phyloP scores from a whole-genome alignment of 192 early-diverging fungal species.

The Coemansia sp. region DNA sequence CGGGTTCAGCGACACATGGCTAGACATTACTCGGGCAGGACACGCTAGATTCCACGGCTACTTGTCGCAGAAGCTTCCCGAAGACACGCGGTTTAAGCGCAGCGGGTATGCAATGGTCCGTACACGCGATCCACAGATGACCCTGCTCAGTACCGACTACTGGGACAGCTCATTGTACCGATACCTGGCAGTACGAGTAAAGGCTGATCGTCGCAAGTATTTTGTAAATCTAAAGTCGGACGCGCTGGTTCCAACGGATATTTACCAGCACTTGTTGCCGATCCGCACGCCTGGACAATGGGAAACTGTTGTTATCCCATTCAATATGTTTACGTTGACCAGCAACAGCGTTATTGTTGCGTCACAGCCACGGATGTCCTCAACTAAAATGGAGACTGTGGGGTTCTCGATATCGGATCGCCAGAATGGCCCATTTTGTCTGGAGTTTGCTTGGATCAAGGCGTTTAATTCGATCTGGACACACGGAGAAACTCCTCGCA shows the following conservation, averaged over 20 bases:
- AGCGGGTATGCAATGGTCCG: conserved; percentile 92
- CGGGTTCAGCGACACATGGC: conserved; percentile 71
- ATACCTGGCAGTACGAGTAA: conserved; percentile 77
- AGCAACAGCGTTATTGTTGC: conserved; percentile 83
- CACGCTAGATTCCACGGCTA: conserved; percentile 76
- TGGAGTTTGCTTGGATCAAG: conserved; percentile 91
- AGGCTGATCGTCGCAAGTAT: conserved; percentile 81
- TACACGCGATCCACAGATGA: conserved; percentile 66
- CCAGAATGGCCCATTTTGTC: conserved; percentile 75
- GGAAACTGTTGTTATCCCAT: conserved; percentile 91
- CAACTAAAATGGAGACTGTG: conserved; percentile 81
- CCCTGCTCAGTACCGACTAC: conserved; percentile 70
- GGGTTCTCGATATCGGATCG: conserved; percentile 83
- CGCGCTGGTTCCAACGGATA: conserved; percentile 73
- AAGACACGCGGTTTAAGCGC: conserved; percentile 64
- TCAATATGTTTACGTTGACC: conserved; percentile 89
- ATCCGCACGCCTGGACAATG: conserved; percentile 84
- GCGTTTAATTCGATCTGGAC: conserved; percentile 80
- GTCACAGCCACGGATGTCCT: conserved; percentile 81
- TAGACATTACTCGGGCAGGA: conserved; percentile 67
- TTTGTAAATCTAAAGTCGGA: conserved; percentile 92
- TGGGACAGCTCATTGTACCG: conserved; percentile 86
- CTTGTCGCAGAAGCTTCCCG: conserved; percentile 75
- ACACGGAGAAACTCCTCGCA: conserved; percentile 68
- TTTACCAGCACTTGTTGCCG: conserved; percentile 92